Evolutionary conservation across 257 asterid genomes (phyloP), one percentile per base, ranked within the genome.

Genomic region (Salvia rosmarinus): DNA sequence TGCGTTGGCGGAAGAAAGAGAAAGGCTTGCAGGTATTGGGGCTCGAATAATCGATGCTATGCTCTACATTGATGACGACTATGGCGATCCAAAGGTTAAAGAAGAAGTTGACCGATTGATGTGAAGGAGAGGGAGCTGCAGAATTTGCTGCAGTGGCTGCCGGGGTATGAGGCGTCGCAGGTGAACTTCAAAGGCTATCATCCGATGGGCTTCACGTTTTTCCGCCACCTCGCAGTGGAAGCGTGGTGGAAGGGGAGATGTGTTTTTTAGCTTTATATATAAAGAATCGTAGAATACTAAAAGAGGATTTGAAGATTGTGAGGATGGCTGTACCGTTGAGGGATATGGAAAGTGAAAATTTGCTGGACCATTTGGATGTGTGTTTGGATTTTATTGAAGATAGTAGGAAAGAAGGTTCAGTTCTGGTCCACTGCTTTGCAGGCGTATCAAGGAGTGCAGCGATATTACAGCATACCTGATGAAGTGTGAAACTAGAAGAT

Each of bases 361-460:
- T 95, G 78, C 85, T 95, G 85, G 97, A 88, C 68, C 87, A 85
- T 74, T 89, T 95, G 89, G 98, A 89, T 77, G 92, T 70, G 17
- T 88, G 95, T 76, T 81, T 95, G 89, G 97, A 88, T 82, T 95
- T 89, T 77, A 95, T 95, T 75, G 96, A 91, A 73, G 78, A 82
- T 42, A 87, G 90, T 79, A 86, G 97, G 82, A 89, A 84, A 80
- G 80, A 87, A 74, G 99, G 98, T 59, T 80, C 93, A n/a, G 79
- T 91, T 70, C 77, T 95, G 87, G 97, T 95, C 75, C 98, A 95
- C 82, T 95, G 98, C 82, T 91, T 91, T 85, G 99, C 99, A 19
- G 98, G 99, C 69, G 97, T 95, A 67, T 95, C 99, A 67, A 89
- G 99, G 84, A 95, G 99, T 84, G 99, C 97, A 40, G 90, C 99